A percentile compares a stretch with the other conserved stretches of the same genome.
phyloP scores from a whole-genome alignment of 805 yeast species.

The Candida manassasensis region DNA sequence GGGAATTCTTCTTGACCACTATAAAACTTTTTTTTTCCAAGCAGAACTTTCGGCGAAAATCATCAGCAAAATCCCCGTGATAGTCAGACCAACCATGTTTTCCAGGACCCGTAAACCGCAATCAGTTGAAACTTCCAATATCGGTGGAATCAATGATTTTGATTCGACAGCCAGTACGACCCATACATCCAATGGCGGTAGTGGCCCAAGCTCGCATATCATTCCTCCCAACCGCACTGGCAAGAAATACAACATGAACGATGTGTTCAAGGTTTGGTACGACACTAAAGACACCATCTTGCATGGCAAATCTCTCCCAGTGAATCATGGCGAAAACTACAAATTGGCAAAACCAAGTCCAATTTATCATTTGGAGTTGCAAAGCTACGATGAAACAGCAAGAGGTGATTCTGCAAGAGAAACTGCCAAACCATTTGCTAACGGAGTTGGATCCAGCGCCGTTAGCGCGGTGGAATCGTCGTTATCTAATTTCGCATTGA shows the following conservation, averaged over 20 bases:
- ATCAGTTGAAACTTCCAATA: constrained; percentile 2
- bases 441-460: too few species aligned
- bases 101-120: constrained; percentile 7
- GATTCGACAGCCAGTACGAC: neutral
- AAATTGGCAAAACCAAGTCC: constrained; percentile 26
- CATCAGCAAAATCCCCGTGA: neutral
- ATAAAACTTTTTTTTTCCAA: neutral
- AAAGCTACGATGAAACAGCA: constrained; percentile 5
- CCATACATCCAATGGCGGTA: neutral
- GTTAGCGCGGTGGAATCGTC: neutral
- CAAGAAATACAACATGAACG: constrained; percentile 44
- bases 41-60: neutral
- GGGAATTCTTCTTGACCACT: too few species aligned
- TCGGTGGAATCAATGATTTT: neutral
- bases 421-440: too few species aligned
- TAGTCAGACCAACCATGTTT: neutral
- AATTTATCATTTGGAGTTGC: constrained; percentile 35
- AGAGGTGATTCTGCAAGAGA: too few species aligned
- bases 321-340: constrained; percentile 21
- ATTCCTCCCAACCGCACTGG: constrained; percentile 39
- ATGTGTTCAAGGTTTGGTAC: constrained; percentile 51
- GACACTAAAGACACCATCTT: constrained; percentile 25
- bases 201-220: constrained; percentile 6
- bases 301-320: constrained; percentile 10
- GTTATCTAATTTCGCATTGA: neutral